Conservation (phyloP, 2,329 filamentous ascomycete genomes). For the Penicillium janthinellum region DNA sequence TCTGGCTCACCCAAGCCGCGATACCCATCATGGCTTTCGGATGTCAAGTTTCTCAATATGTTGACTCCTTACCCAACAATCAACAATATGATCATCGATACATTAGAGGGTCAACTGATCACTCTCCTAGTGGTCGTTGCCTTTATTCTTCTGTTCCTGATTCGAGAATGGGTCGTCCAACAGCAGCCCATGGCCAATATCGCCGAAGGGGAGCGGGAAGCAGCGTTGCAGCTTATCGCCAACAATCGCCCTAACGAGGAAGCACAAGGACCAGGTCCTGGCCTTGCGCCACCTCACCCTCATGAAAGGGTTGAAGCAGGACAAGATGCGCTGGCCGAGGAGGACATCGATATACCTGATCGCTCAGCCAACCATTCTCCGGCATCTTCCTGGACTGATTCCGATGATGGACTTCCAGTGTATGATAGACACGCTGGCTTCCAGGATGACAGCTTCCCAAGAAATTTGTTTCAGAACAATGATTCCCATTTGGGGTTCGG, state of each 20-base stretch:
- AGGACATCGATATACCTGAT: conserved; percentile 5
- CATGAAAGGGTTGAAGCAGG: conserved; percentile 8
- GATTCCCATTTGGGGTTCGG: background rate
- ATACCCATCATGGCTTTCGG: conserved; percentile 58
- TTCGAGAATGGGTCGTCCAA: conserved; percentile 96
- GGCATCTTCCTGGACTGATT: conserved; percentile 19
- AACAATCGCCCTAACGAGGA: conserved; percentile 32
- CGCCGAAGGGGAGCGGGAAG: conserved; percentile 58
- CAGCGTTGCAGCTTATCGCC: conserved; percentile 51
- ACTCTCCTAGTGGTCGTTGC: conserved; percentile 87
- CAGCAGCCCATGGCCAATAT: conserved; percentile 93
- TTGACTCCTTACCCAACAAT: conserved; percentile 68
- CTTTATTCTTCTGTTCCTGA: conserved; percentile 96
- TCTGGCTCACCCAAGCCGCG: conserved; percentile 34
- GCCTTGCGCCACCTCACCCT: background rate
- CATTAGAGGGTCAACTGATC: conserved; percentile 90
- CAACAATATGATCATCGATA: conserved; percentile 78
- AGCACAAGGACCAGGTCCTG: conserved; percentile 17
- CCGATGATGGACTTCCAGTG: conserved; percentile 19
- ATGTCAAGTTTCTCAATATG: conserved; percentile 56
- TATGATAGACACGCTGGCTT: conserved; percentile 4
- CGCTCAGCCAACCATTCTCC: conserved; percentile 18
- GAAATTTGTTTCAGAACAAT: background rate
- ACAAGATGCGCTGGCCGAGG: conserved; percentile 12
- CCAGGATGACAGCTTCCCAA: background rate